Base-by-base conservation (phyloP, 1,284 basidiomycete genomes). In the Pseudozyma flocculosa region DNA sequence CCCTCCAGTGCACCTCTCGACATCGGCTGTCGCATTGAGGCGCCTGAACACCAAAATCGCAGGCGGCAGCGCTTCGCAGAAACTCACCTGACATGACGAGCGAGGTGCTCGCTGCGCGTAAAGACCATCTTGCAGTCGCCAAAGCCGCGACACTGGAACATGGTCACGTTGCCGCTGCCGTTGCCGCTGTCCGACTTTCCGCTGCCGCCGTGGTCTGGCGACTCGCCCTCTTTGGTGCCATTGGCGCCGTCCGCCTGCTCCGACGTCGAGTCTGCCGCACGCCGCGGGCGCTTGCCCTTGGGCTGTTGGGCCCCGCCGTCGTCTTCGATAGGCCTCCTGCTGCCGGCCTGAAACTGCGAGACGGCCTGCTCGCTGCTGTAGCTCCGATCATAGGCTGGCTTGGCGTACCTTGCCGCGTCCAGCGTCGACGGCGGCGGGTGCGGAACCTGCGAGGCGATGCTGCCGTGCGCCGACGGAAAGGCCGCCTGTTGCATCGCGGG, bases 51-150 rank as follows among this genome's bases (percentile, higher is more conserved):
- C n/a, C n/a, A n/a, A n/a, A n/a, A n/a, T n/a, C n/a, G n/a, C n/a
- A n/a, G n/a, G n/a, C n/a, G n/a, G n/a, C 29, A 29, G 29, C 29
- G 29, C 29, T 13, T 29, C 29, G 7, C 29, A 29, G n/a, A n/a
- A n/a, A 80, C 82, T 70, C 57, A 91, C 90, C 92, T 83, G 74
- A 96, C 90, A 82, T 97, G 93, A 69, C 93, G 84, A 54, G 93
- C 92, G 4, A 97, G 82, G 81, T 96, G 93, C 80, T 96, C 93
- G 78, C 88, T 90, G 78, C 93, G 83, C 50, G 88, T 90, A 79
- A 97, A 96, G 54, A 92, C 90, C 90, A 96, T 96, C 63, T 88
- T 84, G 80, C 93, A 96, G 50, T 93, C 90, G 62, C 91, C 92
- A 78, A 90, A 96, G 10, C 92, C 92, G 55, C 87, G 85, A 81